Evolutionary conservation across 2,329 filamentous ascomycete genomes (phyloP).

Genomic region (Cercospora sesami): DNA sequence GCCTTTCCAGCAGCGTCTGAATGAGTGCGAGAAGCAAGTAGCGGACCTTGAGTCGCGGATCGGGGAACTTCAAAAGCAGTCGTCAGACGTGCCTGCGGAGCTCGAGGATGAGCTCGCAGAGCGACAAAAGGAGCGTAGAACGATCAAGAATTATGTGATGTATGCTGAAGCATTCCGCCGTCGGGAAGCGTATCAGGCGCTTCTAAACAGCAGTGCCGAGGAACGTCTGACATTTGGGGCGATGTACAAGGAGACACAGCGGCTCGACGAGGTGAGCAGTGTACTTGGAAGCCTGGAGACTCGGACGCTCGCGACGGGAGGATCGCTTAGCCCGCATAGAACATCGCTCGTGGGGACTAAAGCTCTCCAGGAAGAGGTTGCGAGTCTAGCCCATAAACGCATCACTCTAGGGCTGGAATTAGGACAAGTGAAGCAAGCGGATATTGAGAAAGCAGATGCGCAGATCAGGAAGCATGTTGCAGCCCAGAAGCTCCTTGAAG

Average conservation of each 20-base stretch:
- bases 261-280: not conserved
- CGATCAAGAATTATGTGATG: not conserved
- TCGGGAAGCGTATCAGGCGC: slow-evolving; percentile 10
- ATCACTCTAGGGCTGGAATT: slow-evolving; percentile 10
- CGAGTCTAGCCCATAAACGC: not conserved
- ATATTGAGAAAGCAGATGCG: not conserved
- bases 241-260: not conserved
- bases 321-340: not conserved
- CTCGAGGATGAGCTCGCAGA: not conserved
- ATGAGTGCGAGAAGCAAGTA: not conserved
- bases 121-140: not conserved
- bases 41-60: not conserved
- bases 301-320: not conserved
- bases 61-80: not conserved
- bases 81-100: not conserved
- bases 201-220: slow-evolving; percentile 7
- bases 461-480: not conserved
- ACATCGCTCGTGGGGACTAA: not conserved
- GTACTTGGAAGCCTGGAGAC: not conserved
- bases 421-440: not conserved
- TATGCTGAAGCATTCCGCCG: slow-evolving; percentile 4
- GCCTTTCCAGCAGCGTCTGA: not conserved
- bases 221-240: slow-evolving; percentile 7
- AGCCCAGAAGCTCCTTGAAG: not conserved
- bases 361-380: not conserved